Evolutionary conservation across 441 rosid species (phyloP).

Genomic region (Erodium trifolium): DNA sequence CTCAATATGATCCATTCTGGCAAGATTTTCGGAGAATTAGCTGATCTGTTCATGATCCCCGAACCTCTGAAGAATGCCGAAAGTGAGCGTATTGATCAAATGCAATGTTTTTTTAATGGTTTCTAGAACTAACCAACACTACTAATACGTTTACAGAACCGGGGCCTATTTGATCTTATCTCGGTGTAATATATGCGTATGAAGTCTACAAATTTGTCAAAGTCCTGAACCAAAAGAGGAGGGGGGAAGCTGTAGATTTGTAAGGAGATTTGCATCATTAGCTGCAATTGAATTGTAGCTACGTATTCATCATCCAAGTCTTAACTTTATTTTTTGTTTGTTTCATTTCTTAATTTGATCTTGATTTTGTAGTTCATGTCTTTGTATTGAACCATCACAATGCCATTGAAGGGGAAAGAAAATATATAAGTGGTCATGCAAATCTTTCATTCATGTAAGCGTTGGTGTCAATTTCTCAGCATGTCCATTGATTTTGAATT

Average conservation of each 20-base stretch:
- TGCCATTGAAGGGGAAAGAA: conserved; percentile 5
- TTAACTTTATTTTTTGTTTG: background rate
- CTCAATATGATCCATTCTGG: background rate
- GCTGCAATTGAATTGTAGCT: background rate
- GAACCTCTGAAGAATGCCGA: background rate
- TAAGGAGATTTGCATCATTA: background rate
- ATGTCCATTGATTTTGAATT: too few species aligned
- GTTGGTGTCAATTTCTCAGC: too few species aligned
- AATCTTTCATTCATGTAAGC: too few species aligned
- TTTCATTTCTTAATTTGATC: background rate
- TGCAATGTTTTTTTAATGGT: background rate
- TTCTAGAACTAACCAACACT: background rate
- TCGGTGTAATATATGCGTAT: background rate
- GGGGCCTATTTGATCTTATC: background rate
- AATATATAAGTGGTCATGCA: background rate
- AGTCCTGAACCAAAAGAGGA: background rate
- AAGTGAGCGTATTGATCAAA: too few species aligned
- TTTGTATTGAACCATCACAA: conserved; percentile 1
- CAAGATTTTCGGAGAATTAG: background rate
- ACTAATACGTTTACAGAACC: background rate
- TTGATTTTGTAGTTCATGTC: conserved; percentile 2
- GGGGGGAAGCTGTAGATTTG: background rate
- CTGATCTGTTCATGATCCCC: background rate
- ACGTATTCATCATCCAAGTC: background rate
- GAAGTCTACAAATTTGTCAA: background rate